phyloP scores from a whole-genome alignment of 495 filamentous ascomycete genomes.

The Massariosphaeria phaeospora region DNA sequence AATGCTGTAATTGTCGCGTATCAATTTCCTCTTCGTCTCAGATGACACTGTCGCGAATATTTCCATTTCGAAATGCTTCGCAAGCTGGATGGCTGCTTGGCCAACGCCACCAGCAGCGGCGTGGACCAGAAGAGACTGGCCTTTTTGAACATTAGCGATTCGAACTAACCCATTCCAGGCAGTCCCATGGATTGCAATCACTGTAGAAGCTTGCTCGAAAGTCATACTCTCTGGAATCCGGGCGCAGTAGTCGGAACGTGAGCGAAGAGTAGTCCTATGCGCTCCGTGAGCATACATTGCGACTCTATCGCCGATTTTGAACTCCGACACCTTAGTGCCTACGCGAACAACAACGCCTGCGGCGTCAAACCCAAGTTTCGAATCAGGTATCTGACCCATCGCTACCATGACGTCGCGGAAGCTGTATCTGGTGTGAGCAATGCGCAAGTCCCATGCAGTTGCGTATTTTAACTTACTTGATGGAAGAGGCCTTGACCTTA shows the following conservation, averaged over 20 bases:
- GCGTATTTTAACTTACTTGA: too few species aligned
- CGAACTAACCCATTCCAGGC: constrained; percentile 49
- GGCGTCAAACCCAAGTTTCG: constrained; percentile 2
- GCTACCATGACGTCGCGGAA: constrained; percentile 1
- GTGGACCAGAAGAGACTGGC: constrained; percentile 29
- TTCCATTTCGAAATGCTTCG: constrained; percentile 3
- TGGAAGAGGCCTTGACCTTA: too few species aligned
- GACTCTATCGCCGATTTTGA: constrained; percentile 40
- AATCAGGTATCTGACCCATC: constrained; percentile 9
- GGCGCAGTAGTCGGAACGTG: neutral
- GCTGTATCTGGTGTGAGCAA: too few species aligned
- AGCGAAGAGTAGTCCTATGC: neutral
- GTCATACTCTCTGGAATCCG: constrained; percentile 48
- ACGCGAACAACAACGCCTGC: constrained; percentile 7
- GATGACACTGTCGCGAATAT: constrained; percentile 10
- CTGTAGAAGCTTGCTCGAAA: constrained; percentile 52
- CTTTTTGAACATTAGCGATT: constrained; percentile 33
- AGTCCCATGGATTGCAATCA: too few species aligned
- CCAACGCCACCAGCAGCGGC: constrained; percentile 2
- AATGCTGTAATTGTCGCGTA: constrained; percentile 3
- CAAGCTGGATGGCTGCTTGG: constrained; percentile 10
- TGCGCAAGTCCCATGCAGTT: too few species aligned
- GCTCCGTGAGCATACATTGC: constrained; percentile 5
- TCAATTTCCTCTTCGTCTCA: neutral
- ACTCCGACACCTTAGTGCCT: constrained; percentile 24